Evolutionary conservation across 2,329 filamentous ascomycete genomes (phyloP).

Genomic region (Akanthomyces lecanii): DNA sequence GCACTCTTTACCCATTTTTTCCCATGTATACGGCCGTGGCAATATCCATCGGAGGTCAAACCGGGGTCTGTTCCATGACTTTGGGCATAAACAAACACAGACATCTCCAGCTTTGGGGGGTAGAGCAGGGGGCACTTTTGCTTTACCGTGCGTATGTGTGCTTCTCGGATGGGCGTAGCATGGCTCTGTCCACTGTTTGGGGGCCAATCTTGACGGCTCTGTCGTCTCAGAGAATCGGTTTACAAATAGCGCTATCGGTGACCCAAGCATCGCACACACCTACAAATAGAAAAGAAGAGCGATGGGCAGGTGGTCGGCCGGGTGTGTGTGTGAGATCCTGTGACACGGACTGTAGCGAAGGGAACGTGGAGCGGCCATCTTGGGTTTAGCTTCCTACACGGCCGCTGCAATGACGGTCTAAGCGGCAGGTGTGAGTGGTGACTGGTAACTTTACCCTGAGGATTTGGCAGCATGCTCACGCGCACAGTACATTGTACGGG

Average conservation of each 20-base stretch:
- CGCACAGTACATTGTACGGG: background rate
- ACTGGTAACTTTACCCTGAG: background rate
- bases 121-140: background rate
- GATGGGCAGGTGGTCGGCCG: background rate
- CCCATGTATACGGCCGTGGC: background rate
- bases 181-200: too few species aligned
- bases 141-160: background rate
- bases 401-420: background rate
- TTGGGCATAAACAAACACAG: constrained; percentile 3
- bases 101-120: background rate
- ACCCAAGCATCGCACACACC: background rate
- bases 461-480: background rate
- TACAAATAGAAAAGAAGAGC: background rate
- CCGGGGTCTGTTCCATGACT: background rate
- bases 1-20: background rate
- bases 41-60: background rate
- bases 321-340: background rate
- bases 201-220: too few species aligned
- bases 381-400: background rate
- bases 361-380: background rate
- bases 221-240: too few species aligned
- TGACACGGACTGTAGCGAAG: constrained; percentile 11
- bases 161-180: too few species aligned
- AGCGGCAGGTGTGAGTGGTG: background rate
- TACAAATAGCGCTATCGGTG: too few species aligned